Evolutionary conservation across 106 monocot species (phyloP).

Genomic region (Iris macrosiphon): DNA sequence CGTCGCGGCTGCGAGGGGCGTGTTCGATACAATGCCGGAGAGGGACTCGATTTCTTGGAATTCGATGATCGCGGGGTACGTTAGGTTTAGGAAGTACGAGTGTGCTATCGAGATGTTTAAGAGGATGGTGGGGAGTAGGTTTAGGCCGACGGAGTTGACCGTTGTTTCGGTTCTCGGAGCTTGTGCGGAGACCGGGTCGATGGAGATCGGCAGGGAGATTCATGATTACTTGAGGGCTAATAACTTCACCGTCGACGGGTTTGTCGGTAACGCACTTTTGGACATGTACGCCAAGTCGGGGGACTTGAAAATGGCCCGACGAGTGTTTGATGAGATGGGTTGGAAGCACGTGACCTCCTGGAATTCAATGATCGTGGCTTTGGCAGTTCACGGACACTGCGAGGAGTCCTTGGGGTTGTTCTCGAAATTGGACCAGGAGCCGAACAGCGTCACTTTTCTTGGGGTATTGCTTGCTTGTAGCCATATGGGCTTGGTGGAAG

Average conservation of each 20-base stretch:
- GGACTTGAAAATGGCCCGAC: constrained; percentile 23
- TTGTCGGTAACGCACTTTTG: constrained; percentile 56
- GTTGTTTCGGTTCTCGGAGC: constrained; percentile 56
- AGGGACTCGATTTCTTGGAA: constrained; percentile 62
- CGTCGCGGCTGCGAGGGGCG: constrained; percentile 22
- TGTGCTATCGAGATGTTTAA: constrained; percentile 36
- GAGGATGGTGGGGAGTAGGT: constrained; percentile 26
- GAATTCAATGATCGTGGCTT: constrained; percentile 70
- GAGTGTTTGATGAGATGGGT: constrained; percentile 53
- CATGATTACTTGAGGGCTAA: constrained; percentile 33
- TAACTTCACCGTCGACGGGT: constrained; percentile 39
- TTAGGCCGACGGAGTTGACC: constrained; percentile 53
- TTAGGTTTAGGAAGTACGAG: constrained; percentile 19
- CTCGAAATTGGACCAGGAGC: constrained; percentile 21
- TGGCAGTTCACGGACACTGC: constrained; percentile 47
- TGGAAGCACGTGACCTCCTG: constrained; percentile 65
- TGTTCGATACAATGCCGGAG: constrained; percentile 50
- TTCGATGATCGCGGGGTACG: constrained; percentile 47
- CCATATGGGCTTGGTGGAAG: constrained; percentile 47
- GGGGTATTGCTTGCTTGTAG: constrained; percentile 63
- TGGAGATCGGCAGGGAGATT: constrained; percentile 32
- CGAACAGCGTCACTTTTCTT: constrained; percentile 53
- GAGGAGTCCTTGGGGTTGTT: constrained; percentile 59
- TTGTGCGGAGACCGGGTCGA: constrained; percentile 44
- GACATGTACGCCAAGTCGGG: constrained; percentile 84